These are phyloP conservation scores for Rhodotorula sp. DNA, from an alignment of 1,284 basidiomycete species.

Conservation along the genomic window DNA sequence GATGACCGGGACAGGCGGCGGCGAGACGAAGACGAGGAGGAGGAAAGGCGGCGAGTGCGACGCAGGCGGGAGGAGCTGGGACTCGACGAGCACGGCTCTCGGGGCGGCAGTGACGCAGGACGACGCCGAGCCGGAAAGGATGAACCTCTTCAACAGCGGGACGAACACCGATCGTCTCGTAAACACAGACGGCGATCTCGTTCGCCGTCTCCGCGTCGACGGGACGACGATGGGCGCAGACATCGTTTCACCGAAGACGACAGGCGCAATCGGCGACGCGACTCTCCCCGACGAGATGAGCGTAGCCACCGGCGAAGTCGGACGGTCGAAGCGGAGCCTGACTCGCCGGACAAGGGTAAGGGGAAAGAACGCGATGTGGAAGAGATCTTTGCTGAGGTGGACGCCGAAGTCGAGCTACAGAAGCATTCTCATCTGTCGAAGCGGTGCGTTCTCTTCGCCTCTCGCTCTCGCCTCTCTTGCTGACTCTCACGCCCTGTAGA, in stretches of 20 bases:
- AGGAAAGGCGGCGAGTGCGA: slow-evolving; percentile 1
- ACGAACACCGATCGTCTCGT: neutral
- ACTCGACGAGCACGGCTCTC: neutral
- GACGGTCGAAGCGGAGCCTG: no score
- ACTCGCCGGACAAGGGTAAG: neutral
- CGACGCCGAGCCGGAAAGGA: neutral
- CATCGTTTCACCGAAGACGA: neutral
- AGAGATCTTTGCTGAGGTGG: slow-evolving; percentile 16
- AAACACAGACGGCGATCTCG: neutral
- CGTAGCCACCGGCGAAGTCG: neutral
- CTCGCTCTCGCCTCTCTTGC: no score
- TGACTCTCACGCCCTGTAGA: slow-evolving; percentile 47
- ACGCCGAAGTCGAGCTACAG: slow-evolving; percentile 2
- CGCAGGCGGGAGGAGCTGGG: slow-evolving; percentile 5
- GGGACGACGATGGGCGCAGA: neutral
- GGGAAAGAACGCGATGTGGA: slow-evolving; percentile 13
- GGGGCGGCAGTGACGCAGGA: neutral
- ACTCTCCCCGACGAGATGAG: neutral
- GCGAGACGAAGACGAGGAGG: neutral
- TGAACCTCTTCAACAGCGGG: neutral
- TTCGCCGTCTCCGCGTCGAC: neutral
- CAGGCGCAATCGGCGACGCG: neutral
- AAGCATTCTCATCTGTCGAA: neutral
- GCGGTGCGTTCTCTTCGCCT: slow-evolving; percentile 5
- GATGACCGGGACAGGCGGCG: neutral